Evolutionary conservation across 208 protist species (phyloP).

Genomic region (Acanthamoeba culbertsoni): DNA sequence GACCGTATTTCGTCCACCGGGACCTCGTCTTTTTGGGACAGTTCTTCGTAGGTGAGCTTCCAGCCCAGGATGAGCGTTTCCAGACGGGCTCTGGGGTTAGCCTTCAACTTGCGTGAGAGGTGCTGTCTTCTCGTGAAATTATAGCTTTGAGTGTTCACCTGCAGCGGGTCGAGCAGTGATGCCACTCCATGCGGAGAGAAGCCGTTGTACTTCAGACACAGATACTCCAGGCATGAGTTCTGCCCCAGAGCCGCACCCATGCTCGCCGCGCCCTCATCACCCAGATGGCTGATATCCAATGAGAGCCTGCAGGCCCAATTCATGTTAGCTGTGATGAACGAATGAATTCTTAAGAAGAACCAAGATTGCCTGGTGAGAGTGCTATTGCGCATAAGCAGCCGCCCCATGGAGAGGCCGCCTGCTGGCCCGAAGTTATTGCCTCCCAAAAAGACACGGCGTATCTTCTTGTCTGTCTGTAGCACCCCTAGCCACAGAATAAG

Average conservation of each 20-base stretch:
- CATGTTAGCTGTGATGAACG: not conserved
- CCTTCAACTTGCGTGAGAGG: too few species aligned
- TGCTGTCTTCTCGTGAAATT: not conserved
- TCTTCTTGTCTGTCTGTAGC: not conserved
- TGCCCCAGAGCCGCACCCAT: not conserved
- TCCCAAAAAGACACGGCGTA: not conserved
- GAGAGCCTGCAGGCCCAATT: not conserved
- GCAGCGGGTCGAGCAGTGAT: not conserved
- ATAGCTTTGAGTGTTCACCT: not conserved
- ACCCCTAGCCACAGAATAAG: not conserved
- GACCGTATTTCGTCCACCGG: not conserved
- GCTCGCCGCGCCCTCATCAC: not conserved
- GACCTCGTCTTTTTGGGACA: not conserved
- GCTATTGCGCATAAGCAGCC: not conserved
- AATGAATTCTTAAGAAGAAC: not conserved
- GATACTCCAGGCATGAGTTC: not conserved
- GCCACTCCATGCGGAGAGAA: not conserved
- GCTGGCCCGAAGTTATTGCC: not conserved
- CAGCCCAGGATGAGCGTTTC: conserved; percentile 4
- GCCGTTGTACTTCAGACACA: conserved; percentile 34
- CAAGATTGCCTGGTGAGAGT: not conserved
- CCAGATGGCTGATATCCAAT: not conserved
- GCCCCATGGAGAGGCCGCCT: not conserved
- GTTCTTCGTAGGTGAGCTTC: not conserved
- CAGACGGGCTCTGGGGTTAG: not conserved